Conservation (phyloP, 306 rosid genomes). For the Gleditsia sinensis region DNA sequence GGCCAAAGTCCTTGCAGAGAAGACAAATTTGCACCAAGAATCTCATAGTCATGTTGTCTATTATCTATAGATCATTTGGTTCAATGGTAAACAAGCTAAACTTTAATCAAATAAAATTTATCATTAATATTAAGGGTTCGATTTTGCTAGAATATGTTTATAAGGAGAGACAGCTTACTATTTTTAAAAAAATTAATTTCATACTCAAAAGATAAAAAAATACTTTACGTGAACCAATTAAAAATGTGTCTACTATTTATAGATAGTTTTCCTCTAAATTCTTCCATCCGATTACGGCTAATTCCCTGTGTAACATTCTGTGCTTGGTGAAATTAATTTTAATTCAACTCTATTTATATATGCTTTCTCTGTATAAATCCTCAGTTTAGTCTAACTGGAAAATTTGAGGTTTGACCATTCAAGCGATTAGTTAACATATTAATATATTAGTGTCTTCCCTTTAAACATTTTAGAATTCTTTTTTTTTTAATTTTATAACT, state of each 20-base stretch:
- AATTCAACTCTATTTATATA: neutral
- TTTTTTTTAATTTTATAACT: no score
- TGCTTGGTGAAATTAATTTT: slow-evolving; percentile 7
- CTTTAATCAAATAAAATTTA: no score
- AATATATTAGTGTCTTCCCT: no score
- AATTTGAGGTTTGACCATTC: neutral
- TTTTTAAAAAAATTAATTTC: no score
- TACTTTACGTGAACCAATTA: no score
- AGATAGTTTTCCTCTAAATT: slow-evolving; percentile 3
- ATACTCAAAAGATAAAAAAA: no score
- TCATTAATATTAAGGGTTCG: no score
- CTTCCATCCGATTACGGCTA: neutral
- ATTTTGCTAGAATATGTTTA: no score
- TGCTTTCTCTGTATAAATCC: slow-evolving; percentile 22
- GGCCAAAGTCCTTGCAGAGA: neutral
- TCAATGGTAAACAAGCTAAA: no score
- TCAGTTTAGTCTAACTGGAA: neutral
- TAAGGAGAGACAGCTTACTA: no score
- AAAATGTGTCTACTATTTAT: neutral
- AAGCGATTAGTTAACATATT: neutral
- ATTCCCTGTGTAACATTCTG: neutral
- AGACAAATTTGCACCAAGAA: neutral
- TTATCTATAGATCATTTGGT: neutral
- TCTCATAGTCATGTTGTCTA: neutral
- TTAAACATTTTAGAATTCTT: no score